Conservation (phyloP, 352 stramenopile species). For the Globisporangium recalcitrans region DNA sequence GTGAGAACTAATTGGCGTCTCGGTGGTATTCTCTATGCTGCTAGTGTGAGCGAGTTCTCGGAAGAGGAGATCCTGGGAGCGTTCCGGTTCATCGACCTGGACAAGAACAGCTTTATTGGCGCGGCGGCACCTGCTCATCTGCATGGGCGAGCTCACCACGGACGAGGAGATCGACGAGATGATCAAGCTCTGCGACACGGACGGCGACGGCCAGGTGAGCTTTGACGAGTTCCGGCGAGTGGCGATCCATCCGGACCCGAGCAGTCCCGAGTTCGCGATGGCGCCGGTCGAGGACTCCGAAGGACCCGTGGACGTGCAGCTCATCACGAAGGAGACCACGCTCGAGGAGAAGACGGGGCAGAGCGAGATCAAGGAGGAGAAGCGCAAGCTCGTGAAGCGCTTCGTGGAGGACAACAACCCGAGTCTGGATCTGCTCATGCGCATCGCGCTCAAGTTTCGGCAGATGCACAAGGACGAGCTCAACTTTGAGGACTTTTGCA, state of each 20-base stretch:
- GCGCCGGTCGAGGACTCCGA: conserved; percentile 22
- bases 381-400: conserved; percentile 58
- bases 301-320: conserved; percentile 22
- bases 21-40: neutral
- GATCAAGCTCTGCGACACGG: conserved; percentile 89
- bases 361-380: conserved; percentile 64
- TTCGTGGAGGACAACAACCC: conserved; percentile 68
- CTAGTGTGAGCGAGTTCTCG: conserved; percentile 69
- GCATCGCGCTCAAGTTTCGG: conserved; percentile 50
- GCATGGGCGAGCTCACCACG: conserved; percentile 94
- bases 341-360: conserved; percentile 46
- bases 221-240: conserved; percentile 90
- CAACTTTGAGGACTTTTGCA: conserved; percentile 78
- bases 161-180: conserved; percentile 93
- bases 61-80: conserved; percentile 90
- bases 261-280: conserved; percentile 65
- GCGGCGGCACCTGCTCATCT: conserved; percentile 91
- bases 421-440: conserved; percentile 55
- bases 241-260: conserved; percentile 88
- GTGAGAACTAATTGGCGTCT: neutral
- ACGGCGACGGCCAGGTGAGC: conserved; percentile 91
- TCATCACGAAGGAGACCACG: conserved; percentile 32
- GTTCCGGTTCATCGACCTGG: conserved; percentile 91
- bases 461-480: conserved; percentile 51
- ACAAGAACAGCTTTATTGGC: conserved; percentile 92